phyloP scores from a whole-genome alignment of 257 asterid species.

The Solanum ahanhuiri region DNA sequence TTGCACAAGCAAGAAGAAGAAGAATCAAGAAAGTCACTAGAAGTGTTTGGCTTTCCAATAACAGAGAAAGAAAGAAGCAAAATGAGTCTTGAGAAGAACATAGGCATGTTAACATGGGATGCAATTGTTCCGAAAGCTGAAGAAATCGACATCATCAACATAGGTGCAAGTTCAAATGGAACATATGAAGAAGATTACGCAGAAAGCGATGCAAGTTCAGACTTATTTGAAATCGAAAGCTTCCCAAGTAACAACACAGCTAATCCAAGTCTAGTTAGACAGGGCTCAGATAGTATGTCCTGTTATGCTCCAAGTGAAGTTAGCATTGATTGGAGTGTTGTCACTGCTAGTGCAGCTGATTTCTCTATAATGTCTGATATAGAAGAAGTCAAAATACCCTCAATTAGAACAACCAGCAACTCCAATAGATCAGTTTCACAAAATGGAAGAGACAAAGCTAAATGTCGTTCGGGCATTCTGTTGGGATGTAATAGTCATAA shows the following conservation, averaged over 20 bases:
- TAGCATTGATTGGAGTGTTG: slow-evolving; percentile 81
- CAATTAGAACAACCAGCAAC: not conserved
- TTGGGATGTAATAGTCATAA: slow-evolving; percentile 61
- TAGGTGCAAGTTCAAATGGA: slow-evolving; percentile 21
- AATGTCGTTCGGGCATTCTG: slow-evolving; percentile 36
- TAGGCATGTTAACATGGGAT: slow-evolving; percentile 53
- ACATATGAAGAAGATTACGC: slow-evolving; percentile 23
- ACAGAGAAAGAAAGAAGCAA: slow-evolving; percentile 9
- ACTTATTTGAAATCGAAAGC: slow-evolving; percentile 77
- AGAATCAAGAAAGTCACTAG: slow-evolving; percentile 18
- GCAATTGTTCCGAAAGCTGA: slow-evolving; percentile 31
- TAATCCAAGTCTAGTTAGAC: slow-evolving; percentile 28
- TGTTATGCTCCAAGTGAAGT: slow-evolving; percentile 87
- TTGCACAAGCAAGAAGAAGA: slow-evolving; percentile 7
- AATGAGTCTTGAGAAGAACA: slow-evolving; percentile 19
- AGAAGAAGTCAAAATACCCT: slow-evolving; percentile 18
- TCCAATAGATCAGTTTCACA: not conserved
- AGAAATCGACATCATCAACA: slow-evolving; percentile 19
- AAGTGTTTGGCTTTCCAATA: slow-evolving; percentile 31
- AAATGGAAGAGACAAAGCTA: slow-evolving; percentile 23
- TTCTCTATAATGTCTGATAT: slow-evolving; percentile 48
- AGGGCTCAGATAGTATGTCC: slow-evolving; percentile 31
- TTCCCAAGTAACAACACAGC: slow-evolving; percentile 30
- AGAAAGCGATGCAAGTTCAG: slow-evolving; percentile 75
- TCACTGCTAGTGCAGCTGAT: slow-evolving; percentile 73